Conservation (phyloP, 768 basidiomycete species). For the Leucogyrophana mollusca region DNA sequence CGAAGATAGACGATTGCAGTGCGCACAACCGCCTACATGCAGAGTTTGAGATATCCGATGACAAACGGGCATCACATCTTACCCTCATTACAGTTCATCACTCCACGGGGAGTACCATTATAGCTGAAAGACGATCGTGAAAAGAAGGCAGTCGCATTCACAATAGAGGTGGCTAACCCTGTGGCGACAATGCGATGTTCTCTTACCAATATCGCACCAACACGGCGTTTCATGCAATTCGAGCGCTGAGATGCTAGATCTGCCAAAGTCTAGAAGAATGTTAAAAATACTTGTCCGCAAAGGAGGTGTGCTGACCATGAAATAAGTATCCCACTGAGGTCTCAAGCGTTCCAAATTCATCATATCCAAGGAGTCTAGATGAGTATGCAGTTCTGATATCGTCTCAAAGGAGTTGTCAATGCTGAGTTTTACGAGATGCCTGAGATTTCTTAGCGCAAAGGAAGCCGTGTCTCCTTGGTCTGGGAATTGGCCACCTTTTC, state of each 20-base stretch:
- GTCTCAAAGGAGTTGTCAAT: conserved; percentile 64
- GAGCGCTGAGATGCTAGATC: conserved; percentile 86
- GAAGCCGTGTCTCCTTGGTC: conserved; percentile 13
- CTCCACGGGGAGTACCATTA: conserved; percentile 92
- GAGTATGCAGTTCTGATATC: conserved; percentile 49
- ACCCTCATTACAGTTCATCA: conserved; percentile 74
- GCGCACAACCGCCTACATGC: conserved; percentile 84
- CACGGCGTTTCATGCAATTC: conserved; percentile 96
- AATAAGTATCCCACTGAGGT: conserved; percentile 94
- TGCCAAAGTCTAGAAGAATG: conserved; percentile 67
- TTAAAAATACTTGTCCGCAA: conserved; percentile 5
- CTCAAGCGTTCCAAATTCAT: conserved; percentile 72
- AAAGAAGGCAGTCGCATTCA: not conserved
- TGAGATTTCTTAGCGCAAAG: conserved; percentile 18
- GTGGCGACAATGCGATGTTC: conserved; percentile 78
- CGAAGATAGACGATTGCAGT: conserved; percentile 63
- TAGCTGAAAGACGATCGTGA: conserved; percentile 51
- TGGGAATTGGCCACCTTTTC: conserved; percentile 25
- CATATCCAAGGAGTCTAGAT: conserved; percentile 71
- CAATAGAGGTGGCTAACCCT: conserved; percentile 46
- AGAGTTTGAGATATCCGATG: conserved; percentile 40
- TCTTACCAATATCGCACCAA: conserved; percentile 90
- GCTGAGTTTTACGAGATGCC: conserved; percentile 57
- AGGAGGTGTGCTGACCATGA: conserved; percentile 66
- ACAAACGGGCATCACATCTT: not conserved